Evolutionary conservation across 2,329 filamentous ascomycete species (phyloP).

Genomic region (Epichloe scottii): DNA sequence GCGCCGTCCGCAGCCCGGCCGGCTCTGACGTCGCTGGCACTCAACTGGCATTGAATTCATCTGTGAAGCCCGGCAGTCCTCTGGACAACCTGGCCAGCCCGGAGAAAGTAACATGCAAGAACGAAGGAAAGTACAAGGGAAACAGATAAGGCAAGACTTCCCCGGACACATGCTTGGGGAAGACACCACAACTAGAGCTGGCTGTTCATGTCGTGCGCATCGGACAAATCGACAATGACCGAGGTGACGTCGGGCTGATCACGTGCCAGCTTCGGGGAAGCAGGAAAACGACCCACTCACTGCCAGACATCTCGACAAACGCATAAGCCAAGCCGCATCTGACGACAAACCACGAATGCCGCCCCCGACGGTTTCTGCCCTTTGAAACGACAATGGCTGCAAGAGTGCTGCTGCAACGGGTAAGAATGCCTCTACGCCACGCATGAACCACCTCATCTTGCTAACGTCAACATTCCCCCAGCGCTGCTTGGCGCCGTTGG

Average conservation of each 20-base stretch:
- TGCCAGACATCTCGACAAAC: conserved; percentile 4
- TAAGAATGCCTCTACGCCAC: conserved; percentile 18
- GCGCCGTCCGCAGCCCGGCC: conserved; percentile 1
- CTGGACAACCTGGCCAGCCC: too few species aligned
- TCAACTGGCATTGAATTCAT: too few species aligned
- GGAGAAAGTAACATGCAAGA: too few species aligned
- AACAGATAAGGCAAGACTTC: too few species aligned
- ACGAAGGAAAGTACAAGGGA: too few species aligned
- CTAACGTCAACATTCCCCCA: conserved; percentile 21
- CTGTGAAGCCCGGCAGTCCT: too few species aligned
- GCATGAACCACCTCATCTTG: conserved; percentile 13
- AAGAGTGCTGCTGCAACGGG: conserved; percentile 46
- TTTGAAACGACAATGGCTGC: conserved; percentile 43
- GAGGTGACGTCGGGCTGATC: conserved; percentile 4
- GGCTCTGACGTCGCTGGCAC: too few species aligned
- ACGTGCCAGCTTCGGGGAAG: conserved; percentile 7
- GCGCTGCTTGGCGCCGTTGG: conserved; percentile 41
- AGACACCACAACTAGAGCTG: too few species aligned
- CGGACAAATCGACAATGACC: too few species aligned
- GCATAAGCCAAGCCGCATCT: conserved; percentile 1
- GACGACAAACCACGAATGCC: conserved; percentile 14
- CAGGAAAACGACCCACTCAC: conserved; percentile 5
- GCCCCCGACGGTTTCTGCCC: conserved; percentile 19
- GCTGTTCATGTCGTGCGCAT: too few species aligned
- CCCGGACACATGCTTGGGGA: too few species aligned